phyloP scores from a whole-genome alignment of 2,329 filamentous ascomycete genomes.

The Tolypocladium nubicola region DNA sequence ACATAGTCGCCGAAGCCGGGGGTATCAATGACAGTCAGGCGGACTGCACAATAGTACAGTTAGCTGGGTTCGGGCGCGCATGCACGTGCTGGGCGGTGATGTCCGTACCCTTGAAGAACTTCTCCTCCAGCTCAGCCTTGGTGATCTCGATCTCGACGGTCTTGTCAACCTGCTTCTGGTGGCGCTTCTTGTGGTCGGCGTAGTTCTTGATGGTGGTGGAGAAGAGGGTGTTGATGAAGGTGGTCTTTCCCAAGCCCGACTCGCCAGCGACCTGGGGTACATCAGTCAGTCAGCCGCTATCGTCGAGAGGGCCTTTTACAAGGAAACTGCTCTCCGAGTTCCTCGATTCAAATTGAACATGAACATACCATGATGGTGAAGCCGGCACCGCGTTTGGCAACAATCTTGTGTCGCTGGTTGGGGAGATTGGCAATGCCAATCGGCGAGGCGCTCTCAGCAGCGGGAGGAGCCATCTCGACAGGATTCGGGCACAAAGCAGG shows the following conservation, averaged over 20 bases:
- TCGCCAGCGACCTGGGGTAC: conserved; percentile 78
- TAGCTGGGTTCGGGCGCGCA: conserved; percentile 6
- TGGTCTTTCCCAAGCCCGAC: conserved; percentile 97
- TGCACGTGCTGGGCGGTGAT: not conserved
- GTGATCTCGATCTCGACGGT: conserved; percentile 99
- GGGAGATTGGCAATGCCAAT: conserved; percentile 68
- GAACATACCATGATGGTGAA: conserved; percentile 93
- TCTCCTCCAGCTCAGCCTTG: conserved; percentile 99
- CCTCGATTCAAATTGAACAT: not conserved
- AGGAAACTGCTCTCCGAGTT: not conserved
- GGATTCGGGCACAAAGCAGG: conserved; percentile 6
- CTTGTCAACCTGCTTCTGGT: conserved; percentile 99
- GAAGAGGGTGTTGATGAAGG: conserved; percentile 99
- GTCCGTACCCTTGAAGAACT: conserved; percentile 94
- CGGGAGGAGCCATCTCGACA: conserved; percentile 44
- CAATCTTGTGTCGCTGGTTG: conserved; percentile 67
- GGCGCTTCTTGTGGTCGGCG: conserved; percentile 97
- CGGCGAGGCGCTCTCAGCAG: conserved; percentile 51
- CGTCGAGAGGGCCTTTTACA: not conserved
- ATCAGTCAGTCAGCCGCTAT: conserved; percentile 4
- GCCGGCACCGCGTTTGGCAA: conserved; percentile 78
- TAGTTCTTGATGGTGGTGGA: conserved; percentile 99
- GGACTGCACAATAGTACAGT: conserved; percentile 48
- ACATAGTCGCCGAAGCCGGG: conserved; percentile 99
- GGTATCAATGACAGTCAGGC: conserved; percentile 96